phyloP scores from a whole-genome alignment of 2,329 filamentous ascomycete genomes.

The Xylaria sp. region DNA sequence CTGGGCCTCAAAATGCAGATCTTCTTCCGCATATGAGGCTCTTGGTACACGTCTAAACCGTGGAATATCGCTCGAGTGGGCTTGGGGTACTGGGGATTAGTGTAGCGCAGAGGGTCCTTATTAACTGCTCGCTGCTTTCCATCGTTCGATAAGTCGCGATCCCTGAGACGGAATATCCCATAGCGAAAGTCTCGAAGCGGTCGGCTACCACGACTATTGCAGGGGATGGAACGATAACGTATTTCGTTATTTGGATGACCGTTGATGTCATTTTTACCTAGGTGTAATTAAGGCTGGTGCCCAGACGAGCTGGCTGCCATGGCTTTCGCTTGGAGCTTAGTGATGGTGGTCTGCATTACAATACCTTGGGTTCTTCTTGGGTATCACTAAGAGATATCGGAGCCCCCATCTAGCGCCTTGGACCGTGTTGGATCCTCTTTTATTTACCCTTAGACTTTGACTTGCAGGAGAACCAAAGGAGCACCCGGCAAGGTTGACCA shows the following conservation, averaged over 20 bases:
- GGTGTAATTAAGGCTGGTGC: slow-evolving; percentile 6
- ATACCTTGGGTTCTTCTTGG: no score
- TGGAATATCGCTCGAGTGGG: background rate
- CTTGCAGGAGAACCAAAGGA: background rate
- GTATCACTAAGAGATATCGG: background rate
- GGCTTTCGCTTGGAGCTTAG: slow-evolving; percentile 5
- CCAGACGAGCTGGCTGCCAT: background rate
- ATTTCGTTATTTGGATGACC: slow-evolving; percentile 20
- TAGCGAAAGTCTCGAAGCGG: background rate
- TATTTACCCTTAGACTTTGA: slow-evolving; percentile 1
- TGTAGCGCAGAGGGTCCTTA: background rate
- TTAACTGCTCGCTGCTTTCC: background rate
- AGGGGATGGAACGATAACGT: background rate
- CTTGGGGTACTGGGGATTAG: background rate
- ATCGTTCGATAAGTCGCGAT: background rate
- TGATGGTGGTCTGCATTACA: background rate
- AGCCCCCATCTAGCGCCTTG: background rate
- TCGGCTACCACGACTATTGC: background rate
- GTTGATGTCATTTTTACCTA: slow-evolving; percentile 18
- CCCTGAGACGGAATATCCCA: background rate
- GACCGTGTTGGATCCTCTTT: background rate
- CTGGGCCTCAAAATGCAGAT: background rate
- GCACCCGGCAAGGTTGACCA: background rate
- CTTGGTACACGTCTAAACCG: background rate
- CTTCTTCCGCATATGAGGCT: background rate